Base-by-base conservation (phyloP, 1,139 yeast genomes). In the Candida gigantensis region DNA sequence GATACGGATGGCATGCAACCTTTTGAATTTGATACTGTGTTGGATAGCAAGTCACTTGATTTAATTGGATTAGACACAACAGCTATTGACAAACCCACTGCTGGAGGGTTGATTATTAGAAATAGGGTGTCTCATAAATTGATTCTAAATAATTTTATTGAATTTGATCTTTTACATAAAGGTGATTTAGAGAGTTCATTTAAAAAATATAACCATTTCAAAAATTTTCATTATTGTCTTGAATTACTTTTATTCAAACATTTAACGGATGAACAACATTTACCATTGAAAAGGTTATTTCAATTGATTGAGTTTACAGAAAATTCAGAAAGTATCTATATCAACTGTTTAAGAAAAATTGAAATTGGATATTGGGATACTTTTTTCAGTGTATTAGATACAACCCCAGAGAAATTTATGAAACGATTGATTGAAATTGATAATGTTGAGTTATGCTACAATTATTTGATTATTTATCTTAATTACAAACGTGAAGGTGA, bases 271-370 rank as follows among this genome's bases (percentile, higher is more conserved):
- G 42, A 43, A 4, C 23, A 37, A 4, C 34, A 37, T 3, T 28
- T 37, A 6, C 36, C 47, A 5, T 50, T 68, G 24, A 50, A 47
- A 13, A 47, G 50, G 23, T 49, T 70, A 25, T 53, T 64, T 11
- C 50, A 53, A 23, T 49, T 71, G 29, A 63, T 70, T 17, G 58
- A 62, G 39, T 42, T 46, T 20, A 47, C 53, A n/a, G 50, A 52
- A 13, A 48, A 55, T 21, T 50, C 65, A 7, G 68, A 65, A 32
- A 50, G 52, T 9, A 60, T 70, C 11, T 68, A 60, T 41, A 65
- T 70, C 28, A 68, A 68, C 37, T 71, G 74, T 45, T 57, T 71
- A 37, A 47, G 77, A 15, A 71, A 71, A 39, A 68, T 71, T 20
- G 77, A 71, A 45, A 59, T 64, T 27, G 60, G 54, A 11, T 64